Evolutionary conservation across 805 yeast genomes (phyloP).

Genomic region (Nakazawaea ishiwadae): DNA sequence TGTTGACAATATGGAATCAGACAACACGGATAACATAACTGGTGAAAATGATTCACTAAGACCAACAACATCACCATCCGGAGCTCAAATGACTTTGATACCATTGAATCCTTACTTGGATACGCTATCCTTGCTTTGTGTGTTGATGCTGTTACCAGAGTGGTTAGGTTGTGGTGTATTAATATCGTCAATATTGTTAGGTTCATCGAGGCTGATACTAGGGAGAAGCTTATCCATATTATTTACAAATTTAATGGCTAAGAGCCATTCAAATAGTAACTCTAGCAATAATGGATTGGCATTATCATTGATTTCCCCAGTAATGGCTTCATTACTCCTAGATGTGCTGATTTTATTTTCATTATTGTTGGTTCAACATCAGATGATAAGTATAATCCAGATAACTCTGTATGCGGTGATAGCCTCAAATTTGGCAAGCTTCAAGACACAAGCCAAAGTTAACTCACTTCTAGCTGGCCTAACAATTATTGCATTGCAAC

Average conservation of each 20-base stretch:
- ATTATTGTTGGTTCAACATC: conserved; percentile 1
- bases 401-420: conserved; percentile 28
- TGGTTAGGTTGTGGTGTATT: conserved; percentile 14
- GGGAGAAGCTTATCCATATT: conserved; percentile 13
- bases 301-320: neutral
- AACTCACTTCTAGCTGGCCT: conserved; percentile 23
- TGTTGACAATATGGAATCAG: neutral
- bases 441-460: conserved; percentile 20
- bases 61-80: conserved; percentile 15
- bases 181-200: conserved; percentile 9
- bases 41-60: neutral
- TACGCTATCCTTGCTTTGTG: conserved; percentile 25
- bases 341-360: conserved; percentile 3
- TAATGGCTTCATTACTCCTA: neutral
- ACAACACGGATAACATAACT: neutral
- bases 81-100: conserved; percentile 18
- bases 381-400: conserved; percentile 15
- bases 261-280: neutral
- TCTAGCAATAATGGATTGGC: neutral
- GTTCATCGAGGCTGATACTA: conserved; percentile 12
- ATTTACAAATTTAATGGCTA: conserved; percentile 8
- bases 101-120: conserved; percentile 27
- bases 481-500: neutral
- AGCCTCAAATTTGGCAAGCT: conserved; percentile 28
- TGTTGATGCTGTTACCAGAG: conserved; percentile 26